These are phyloP conservation scores for Trypethelium eluteriae DNA, from an alignment of 495 filamentous ascomycete species.

Conservation along the genomic window DNA sequence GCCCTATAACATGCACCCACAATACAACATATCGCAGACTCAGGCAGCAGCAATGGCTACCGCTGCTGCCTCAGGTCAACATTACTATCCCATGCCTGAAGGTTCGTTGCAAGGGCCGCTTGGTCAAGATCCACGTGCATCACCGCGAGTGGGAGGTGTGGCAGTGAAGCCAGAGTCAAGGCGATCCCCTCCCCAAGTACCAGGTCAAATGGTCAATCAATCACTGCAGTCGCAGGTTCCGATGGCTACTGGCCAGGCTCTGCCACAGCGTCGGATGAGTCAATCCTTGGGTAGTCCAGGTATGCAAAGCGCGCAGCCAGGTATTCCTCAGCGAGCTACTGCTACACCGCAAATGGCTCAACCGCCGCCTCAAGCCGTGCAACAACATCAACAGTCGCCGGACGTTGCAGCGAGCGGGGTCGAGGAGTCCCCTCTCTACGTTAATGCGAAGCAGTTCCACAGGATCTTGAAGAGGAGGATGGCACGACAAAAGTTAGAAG, in stretches of 20 bases:
- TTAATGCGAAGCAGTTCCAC: slow-evolving; percentile 98
- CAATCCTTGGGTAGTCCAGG: slow-evolving; percentile 54
- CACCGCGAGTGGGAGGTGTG: slow-evolving; percentile 48
- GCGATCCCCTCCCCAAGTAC: slow-evolving; percentile 48
- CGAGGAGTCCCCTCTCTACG: slow-evolving; percentile 92
- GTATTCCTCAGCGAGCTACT: slow-evolving; percentile 46
- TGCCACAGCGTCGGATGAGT: slow-evolving; percentile 50
- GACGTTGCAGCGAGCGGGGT: slow-evolving; percentile 63
- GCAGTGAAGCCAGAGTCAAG: slow-evolving; percentile 51
- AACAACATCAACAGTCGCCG: slow-evolving; percentile 69
- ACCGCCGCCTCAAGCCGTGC: slow-evolving; percentile 30
- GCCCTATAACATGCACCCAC: slow-evolving; percentile 50
- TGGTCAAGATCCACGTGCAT: slow-evolving; percentile 42
- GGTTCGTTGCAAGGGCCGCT: slow-evolving; percentile 41
- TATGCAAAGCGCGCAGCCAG: slow-evolving; percentile 48
- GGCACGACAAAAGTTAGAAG: slow-evolving; percentile 86
- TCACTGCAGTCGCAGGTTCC: slow-evolving; percentile 31
- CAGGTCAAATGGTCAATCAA: slow-evolving; percentile 40
- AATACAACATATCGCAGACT: slow-evolving; percentile 49
- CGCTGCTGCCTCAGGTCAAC: slow-evolving; percentile 57
- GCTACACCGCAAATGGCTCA: slow-evolving; percentile 24
- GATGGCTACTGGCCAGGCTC: slow-evolving; percentile 29
- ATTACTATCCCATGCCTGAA: slow-evolving; percentile 50
- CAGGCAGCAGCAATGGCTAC: slow-evolving; percentile 67
- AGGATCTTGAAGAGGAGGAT: slow-evolving; percentile 90